Conservation (phyloP, 441 rosid species). For the Pelargonium fulgidum region DNA sequence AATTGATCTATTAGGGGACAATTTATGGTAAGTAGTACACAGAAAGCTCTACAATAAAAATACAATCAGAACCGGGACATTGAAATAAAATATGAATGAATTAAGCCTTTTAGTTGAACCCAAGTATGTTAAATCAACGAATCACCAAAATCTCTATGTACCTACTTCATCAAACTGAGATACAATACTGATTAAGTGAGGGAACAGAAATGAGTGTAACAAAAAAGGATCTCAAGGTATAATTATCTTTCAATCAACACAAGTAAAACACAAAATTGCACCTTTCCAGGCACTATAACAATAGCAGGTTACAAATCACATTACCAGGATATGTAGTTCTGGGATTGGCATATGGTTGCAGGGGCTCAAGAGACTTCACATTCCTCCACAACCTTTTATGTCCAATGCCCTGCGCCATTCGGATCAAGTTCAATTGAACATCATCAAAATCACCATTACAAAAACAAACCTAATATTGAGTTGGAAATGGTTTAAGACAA, state of each 20-base stretch:
- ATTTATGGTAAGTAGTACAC: not conserved
- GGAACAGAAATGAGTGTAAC: no score
- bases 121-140: no score
- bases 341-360: slow-evolving; percentile 24
- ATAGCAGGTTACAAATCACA: no score
- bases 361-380: slow-evolving; percentile 22
- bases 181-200: no score
- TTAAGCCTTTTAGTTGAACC: not conserved
- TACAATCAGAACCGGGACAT: not conserved
- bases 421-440: not conserved
- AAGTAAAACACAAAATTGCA: not conserved
- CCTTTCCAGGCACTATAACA: no score
- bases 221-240: no score
- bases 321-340: slow-evolving; percentile 21
- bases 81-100: no score
- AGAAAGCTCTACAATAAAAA: not conserved
- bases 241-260: no score
- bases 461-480: not conserved
- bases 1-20: not conserved
- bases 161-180: no score
- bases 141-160: no score
- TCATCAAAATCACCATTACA: no score
- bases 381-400: slow-evolving; percentile 19
- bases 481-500: not conserved
- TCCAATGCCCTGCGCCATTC: slow-evolving; percentile 7